Conservation (phyloP, 2,329 filamentous ascomycete species). For the Parastagonospora nodorum region DNA sequence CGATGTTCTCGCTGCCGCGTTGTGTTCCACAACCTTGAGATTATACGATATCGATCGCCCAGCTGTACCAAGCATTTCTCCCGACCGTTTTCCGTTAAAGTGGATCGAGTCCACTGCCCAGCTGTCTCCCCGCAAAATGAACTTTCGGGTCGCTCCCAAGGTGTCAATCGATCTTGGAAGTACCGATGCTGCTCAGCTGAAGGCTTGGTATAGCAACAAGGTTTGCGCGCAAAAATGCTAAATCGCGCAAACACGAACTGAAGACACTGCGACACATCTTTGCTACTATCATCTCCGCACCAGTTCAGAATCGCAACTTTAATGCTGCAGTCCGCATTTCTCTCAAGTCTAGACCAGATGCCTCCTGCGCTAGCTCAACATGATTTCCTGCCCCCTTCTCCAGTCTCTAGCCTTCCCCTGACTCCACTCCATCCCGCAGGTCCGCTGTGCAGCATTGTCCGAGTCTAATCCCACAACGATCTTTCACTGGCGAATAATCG, state of each 20-base stretch:
- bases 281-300: background rate
- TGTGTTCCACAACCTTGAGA: constrained; percentile 29
- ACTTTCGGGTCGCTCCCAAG: constrained; percentile 9
- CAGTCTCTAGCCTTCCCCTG: too few relatives aligned
- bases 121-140: constrained; percentile 5
- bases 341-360: too few relatives aligned
- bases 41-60: constrained; percentile 3
- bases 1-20: background rate
- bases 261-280: background rate
- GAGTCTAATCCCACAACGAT: too few relatives aligned
- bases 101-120: constrained; percentile 4
- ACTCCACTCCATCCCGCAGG: too few relatives aligned
- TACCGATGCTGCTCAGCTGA: background rate
- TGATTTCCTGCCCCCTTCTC: too few relatives aligned
- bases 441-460: too few relatives aligned
- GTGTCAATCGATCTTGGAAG: constrained; percentile 9
- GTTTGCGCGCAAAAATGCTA: background rate
- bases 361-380: too few relatives aligned
- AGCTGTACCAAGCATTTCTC: constrained; percentile 17
- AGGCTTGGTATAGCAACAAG: background rate
- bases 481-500: too few relatives aligned
- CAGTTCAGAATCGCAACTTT: background rate
- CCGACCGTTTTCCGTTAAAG: constrained; percentile 2
- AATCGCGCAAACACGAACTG: background rate
- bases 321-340: too few relatives aligned